Percentiles rank a stretch among this genome's conserved stretches.
Conservation (phyloP, 1,139 yeast species). For the Suhomyces wounanorum region DNA sequence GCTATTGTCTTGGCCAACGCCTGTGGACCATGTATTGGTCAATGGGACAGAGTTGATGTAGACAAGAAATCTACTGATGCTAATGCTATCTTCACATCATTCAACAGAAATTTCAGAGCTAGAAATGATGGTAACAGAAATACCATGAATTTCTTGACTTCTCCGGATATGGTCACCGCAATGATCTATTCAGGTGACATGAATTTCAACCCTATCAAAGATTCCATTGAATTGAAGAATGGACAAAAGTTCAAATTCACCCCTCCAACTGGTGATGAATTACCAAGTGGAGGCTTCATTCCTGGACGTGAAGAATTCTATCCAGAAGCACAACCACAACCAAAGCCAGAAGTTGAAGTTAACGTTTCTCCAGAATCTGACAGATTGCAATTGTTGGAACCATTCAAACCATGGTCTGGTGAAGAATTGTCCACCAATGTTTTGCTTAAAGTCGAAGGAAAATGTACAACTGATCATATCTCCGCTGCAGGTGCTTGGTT, state of each 20-base stretch:
- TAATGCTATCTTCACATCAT: constrained; percentile 91
- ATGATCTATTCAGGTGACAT: constrained; percentile 92
- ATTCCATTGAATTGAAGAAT: constrained; percentile 61
- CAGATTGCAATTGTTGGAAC: constrained; percentile 74
- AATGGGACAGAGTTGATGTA: constrained; percentile 85
- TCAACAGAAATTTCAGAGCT: constrained; percentile 95
- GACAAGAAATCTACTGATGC: constrained; percentile 63
- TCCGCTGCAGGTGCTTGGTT: constrained; percentile 99
- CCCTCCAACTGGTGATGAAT: constrained; percentile 76
- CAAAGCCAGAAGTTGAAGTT: constrained; percentile 68
- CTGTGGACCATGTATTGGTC: constrained; percentile 99
- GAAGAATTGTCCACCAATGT: constrained; percentile 77
- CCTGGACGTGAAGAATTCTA: constrained; percentile 81
- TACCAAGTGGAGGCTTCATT: constrained; percentile 79
- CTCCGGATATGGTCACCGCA: constrained; percentile 96
- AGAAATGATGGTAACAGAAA: constrained; percentile 97
- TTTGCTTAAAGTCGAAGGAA: constrained; percentile 89
- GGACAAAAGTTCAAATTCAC: constrained; percentile 74
- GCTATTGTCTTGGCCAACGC: constrained; percentile 94
- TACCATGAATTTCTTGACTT: constrained; percentile 94
- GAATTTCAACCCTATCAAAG: constrained; percentile 84
- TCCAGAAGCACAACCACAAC: constrained; percentile 79
- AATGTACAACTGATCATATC: constrained; percentile 97
- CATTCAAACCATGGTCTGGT: constrained; percentile 85
- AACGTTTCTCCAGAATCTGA: constrained; percentile 75